Percentiles rank a stretch among this genome's conserved stretches.
phyloP scores from a whole-genome alignment of 2,329 filamentous ascomycete species.

The Fusarium begoniae region DNA sequence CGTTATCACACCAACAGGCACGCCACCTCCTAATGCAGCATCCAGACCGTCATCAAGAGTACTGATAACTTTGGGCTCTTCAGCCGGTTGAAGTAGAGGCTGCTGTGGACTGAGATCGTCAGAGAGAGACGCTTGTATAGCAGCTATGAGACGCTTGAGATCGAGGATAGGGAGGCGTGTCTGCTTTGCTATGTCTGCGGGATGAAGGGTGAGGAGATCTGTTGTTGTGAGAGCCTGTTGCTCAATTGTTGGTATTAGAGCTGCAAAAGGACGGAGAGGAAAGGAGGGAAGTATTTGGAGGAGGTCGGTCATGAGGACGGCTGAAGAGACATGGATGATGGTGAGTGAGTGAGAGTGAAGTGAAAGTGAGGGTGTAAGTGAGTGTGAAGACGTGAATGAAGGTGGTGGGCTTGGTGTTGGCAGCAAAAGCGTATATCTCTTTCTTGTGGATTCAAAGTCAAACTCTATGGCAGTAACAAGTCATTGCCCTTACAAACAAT shows the following conservation, averaged over 20 bases:
- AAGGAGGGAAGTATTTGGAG: slow-evolving; percentile 84
- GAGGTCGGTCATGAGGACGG: slow-evolving; percentile 80
- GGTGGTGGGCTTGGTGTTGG: not conserved
- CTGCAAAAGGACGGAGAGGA: slow-evolving; percentile 72
- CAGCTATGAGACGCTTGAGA: slow-evolving; percentile 75
- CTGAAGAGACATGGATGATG: slow-evolving; percentile 17
- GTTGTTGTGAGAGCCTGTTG: slow-evolving; percentile 78
- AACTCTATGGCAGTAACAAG: not conserved
- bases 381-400: not conserved
- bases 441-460: not conserved
- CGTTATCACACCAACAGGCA: slow-evolving; percentile 82
- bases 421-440: not conserved
- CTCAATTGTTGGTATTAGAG: slow-evolving; percentile 83
- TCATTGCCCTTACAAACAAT: not conserved
- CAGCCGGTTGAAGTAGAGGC: slow-evolving; percentile 31
- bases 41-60: slow-evolving; percentile 83
- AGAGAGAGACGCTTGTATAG: slow-evolving; percentile 74
- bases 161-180: slow-evolving; percentile 84
- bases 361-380: slow-evolving; percentile 19
- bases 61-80: slow-evolving; percentile 64
- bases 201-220: slow-evolving; percentile 87
- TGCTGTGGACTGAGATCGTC: slow-evolving; percentile 58
- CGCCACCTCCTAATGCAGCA: slow-evolving; percentile 74
- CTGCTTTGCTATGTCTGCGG: slow-evolving; percentile 83
- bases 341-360: not conserved